Evolutionary conservation across 257 asterid species (phyloP), one percentile per base, ranked within the genome.

Genomic region (Solanum tarapatanum): DNA sequence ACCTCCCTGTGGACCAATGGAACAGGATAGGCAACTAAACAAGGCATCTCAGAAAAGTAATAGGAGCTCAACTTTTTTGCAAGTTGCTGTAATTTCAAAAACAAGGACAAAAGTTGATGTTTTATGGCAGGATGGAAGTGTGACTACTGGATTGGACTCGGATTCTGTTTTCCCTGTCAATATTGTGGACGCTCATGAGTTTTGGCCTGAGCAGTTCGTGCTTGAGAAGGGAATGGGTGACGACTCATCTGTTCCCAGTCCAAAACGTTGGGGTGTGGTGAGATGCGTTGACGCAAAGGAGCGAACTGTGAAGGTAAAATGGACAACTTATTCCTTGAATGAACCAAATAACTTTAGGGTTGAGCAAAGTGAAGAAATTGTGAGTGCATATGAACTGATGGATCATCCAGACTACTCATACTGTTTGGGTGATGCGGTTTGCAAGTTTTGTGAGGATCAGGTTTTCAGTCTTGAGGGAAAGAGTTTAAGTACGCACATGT

Each of bases 61-160:
- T 79, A 39, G 21, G 23, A 60, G 87, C 84, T 89, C 87, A 86
- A 79, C 85, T 87, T 83, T 85, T 86, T 93, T 89, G 73, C 92
- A 92, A 66, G 88, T 94, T 75, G 95, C 91, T 79, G 96, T 93
- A 86, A 92, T 97, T 80, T 91, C 90, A 9, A 94, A 90, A 94
- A 94, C 94, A 23, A 96, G 90, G 92, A 92, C 94, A 41, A 95
- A 89, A 87, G 92, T 96, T 35, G 96, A 96, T 79, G 96, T 97
- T 32, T 93, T 89, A 37, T 97, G 99, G 99, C 99, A 97, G 90
- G 99, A 97, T 66, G 98, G 99, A 36, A 93, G 95, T 88, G 86
- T 75, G 87, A 93, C 98, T 11, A 4, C 75, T 26, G 97, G 94
- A 28, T 87, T 94, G 79, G 96, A 93, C 89, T 93, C 98, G 3